These are phyloP conservation scores for Acanthochlamys bracteata DNA, from an alignment of 106 monocot genomes.

Conservation along the genomic window DNA sequence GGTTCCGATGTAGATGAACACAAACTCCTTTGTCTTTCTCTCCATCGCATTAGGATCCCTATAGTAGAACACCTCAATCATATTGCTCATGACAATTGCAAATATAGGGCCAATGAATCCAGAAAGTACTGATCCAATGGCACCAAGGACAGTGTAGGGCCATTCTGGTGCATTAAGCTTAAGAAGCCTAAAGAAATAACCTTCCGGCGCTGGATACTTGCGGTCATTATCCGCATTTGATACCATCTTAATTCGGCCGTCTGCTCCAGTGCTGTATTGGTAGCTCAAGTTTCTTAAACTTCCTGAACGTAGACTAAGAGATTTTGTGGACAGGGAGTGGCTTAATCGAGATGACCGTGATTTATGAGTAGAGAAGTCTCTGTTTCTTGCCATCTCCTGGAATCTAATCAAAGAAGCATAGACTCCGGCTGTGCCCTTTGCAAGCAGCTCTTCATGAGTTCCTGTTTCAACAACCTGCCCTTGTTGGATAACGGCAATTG, in stretches of 20 bases:
- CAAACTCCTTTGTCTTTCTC: conserved; percentile 84
- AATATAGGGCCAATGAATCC: conserved; percentile 98
- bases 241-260: conserved; percentile 96
- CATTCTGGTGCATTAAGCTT: conserved; percentile 94
- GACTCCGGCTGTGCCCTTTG: conserved; percentile 69
- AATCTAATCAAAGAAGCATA: conserved; percentile 80
- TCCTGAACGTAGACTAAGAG: conserved; percentile 77
- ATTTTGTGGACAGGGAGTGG: conserved; percentile 94
- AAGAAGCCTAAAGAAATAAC: conserved; percentile 85
- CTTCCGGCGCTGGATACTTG: conserved; percentile 84
- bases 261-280: conserved; percentile 92
- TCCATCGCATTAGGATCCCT: conserved; percentile 72
- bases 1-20: conserved; percentile 91
- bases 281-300: conserved; percentile 92
- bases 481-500: conserved; percentile 94
- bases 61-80: conserved; percentile 98
- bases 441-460: conserved; percentile 75
- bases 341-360: conserved; percentile 81
- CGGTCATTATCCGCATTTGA: conserved; percentile 85
- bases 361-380: conserved; percentile 67
- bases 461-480: conserved; percentile 96
- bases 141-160: conserved; percentile 84
- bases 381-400: conserved; percentile 78
- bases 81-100: conserved; percentile 96
- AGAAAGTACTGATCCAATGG: conserved; percentile 82